Conservation (phyloP, 768 basidiomycete species). For the Sistotremastrum suecicum region DNA sequence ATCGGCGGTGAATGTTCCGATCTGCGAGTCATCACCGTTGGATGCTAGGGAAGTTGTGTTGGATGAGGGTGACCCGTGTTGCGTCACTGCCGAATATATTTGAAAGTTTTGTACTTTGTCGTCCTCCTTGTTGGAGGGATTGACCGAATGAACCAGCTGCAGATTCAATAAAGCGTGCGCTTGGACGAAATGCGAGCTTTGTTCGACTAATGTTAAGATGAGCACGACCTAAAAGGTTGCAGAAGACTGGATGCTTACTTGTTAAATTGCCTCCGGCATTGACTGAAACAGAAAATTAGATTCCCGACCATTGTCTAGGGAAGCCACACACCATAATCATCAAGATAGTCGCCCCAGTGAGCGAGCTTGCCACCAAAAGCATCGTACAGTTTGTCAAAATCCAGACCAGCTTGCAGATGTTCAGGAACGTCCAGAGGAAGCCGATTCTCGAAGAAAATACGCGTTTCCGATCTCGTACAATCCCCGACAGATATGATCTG, state of each 20-base stretch:
- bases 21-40: conserved; percentile 31
- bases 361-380: conserved; percentile 77
- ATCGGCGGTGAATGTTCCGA: conserved; percentile 49
- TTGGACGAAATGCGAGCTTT: conserved; percentile 74
- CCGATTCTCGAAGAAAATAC: conserved; percentile 47
- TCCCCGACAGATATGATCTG: conserved; percentile 73
- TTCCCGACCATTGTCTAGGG: neutral
- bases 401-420: conserved; percentile 33
- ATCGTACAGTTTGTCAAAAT: conserved; percentile 62
- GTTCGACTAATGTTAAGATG: conserved; percentile 38
- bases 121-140: conserved; percentile 22
- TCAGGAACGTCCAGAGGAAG: conserved; percentile 62
- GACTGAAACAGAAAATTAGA: conserved; percentile 25
- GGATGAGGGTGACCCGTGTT: conserved; percentile 14
- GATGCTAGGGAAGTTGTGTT: conserved; percentile 6
- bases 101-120: conserved; percentile 20
- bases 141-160: conserved; percentile 77
- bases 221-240: neutral
- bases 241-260: conserved; percentile 27
- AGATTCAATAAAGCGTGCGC: conserved; percentile 74
- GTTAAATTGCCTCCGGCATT: conserved; percentile 61
- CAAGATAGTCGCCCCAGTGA: conserved; percentile 71
- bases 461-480: conserved; percentile 58
- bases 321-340: conserved; percentile 45
- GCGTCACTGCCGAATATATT: conserved; percentile 22